These are phyloP conservation scores for Teratosphaeriaceae sp. DNA, from an alignment of 2,329 filamentous ascomycete species.

Conservation along the genomic window DNA sequence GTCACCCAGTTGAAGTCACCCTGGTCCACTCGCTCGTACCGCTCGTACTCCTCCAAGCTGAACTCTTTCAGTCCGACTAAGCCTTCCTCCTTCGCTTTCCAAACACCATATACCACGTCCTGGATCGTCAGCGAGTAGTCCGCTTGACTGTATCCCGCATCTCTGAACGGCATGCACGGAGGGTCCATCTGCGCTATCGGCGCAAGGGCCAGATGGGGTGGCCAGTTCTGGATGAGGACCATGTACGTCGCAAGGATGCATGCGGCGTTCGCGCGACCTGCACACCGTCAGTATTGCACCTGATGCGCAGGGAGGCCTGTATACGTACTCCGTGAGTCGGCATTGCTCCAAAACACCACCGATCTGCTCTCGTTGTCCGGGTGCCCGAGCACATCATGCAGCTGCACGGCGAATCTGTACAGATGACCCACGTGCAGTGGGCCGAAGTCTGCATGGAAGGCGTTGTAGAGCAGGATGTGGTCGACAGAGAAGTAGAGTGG, in stretches of 20 bases:
- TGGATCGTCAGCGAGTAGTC: conserved; percentile 95
- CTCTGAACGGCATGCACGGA: conserved; percentile 96
- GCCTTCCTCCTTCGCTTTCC: conserved; percentile 96
- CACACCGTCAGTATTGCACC: conserved; percentile 14
- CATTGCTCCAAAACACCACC: conserved; percentile 93
- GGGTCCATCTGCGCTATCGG: conserved; percentile 96
- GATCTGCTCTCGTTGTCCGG: conserved; percentile 83
- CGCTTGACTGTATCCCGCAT: conserved; percentile 96
- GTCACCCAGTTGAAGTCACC: conserved; percentile 99
- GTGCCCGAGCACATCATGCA: conserved; percentile 90
- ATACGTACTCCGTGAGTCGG: conserved; percentile 77
- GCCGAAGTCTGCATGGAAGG: conserved; percentile 97
- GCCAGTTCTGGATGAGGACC: conserved; percentile 97
- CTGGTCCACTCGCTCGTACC: conserved; percentile 91
- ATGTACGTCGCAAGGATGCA: conserved; percentile 97
- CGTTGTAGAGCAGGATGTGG: conserved; percentile 79
- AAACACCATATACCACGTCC: conserved; percentile 96
- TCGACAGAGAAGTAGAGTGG: conserved; percentile 97
- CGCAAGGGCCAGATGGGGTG: conserved; percentile 87
- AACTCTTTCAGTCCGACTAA: conserved; percentile 90
- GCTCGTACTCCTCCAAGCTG: conserved; percentile 94
- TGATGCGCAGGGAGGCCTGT: not conserved
- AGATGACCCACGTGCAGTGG: conserved; percentile 95
- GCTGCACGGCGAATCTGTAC: conserved; percentile 91
- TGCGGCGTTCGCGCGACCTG: conserved; percentile 85